Evolutionary conservation across 164 flowering plant species (phyloP).

Genomic region (Platanus orientalis): DNA sequence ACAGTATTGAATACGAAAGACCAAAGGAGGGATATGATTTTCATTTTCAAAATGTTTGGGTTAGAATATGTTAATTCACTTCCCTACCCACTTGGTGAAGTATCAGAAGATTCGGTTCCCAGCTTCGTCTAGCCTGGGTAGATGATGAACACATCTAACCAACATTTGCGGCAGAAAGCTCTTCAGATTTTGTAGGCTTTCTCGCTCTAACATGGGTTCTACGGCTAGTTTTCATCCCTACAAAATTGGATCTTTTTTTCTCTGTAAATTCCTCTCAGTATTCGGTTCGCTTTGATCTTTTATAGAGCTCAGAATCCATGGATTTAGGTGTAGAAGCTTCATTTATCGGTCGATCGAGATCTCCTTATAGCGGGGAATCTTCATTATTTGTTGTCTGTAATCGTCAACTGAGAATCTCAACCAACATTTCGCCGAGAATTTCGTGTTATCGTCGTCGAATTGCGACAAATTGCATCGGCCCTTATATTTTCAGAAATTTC

Average conservation of each 20-base stretch:
- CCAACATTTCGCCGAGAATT: background rate
- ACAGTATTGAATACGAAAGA: too few species aligned
- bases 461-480: slow-evolving; percentile 5
- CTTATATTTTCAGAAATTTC: slow-evolving; percentile 4
- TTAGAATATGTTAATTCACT: too few species aligned
- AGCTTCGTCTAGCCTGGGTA: too few species aligned
- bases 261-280: background rate
- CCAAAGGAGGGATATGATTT: too few species aligned
- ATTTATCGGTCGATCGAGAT: slow-evolving; percentile 16
- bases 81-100: too few species aligned
- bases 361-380: slow-evolving; percentile 13
- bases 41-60: too few species aligned
- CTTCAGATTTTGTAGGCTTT: too few species aligned
- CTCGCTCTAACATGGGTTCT: too few species aligned
- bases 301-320: slow-evolving; percentile 12
- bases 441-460: slow-evolving; percentile 12
- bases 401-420: slow-evolving; percentile 19
- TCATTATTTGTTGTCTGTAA: slow-evolving; percentile 7
- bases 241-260: background rate
- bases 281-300: background rate
- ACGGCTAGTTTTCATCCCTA: too few species aligned
- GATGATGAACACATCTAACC: too few species aligned
- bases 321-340: slow-evolving; percentile 31
- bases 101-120: too few species aligned
- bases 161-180: too few species aligned